A percentile compares a stretch with the other conserved stretches of the same genome.
phyloP scores from a whole-genome alignment of 495 filamentous ascomycete species.

The Talaromyces adpressus region DNA sequence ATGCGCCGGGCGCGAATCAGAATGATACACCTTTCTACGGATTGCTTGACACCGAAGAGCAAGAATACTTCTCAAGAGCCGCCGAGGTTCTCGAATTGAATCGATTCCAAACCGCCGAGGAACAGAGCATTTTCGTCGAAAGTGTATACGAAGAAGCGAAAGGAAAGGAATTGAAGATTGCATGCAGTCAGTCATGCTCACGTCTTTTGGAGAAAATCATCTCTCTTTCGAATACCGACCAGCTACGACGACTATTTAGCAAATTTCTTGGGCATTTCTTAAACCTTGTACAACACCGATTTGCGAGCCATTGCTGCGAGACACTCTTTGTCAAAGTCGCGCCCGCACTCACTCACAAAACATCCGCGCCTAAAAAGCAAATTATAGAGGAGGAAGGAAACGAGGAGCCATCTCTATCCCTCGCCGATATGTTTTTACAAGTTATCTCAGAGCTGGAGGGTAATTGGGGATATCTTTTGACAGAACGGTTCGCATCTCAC shows the following conservation, averaged over 20 bases:
- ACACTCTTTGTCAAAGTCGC: conserved; percentile 80
- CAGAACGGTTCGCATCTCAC: conserved; percentile 87
- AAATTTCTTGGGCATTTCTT: conserved; percentile 86
- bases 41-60: conserved; percentile 80
- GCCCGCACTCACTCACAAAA: conserved; percentile 60
- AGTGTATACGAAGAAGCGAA: conserved; percentile 81
- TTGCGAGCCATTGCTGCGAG: conserved; percentile 95
- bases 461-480: conserved; percentile 75
- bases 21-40: conserved; percentile 71
- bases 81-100: conserved; percentile 85
- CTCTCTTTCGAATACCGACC: conserved; percentile 64
- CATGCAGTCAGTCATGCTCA: conserved; percentile 90
- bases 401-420: conserved; percentile 42
- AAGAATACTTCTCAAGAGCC: conserved; percentile 87
- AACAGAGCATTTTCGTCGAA: conserved; percentile 69
- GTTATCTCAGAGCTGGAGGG: conserved; percentile 78
- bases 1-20: conserved; percentile 24
- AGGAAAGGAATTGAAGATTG: conserved; percentile 93
- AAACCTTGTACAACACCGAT: conserved; percentile 84
- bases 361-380: conserved; percentile 35
- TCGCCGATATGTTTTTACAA: conserved; percentile 79
- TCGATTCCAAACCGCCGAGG: conserved; percentile 71
- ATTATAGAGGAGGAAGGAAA: conserved; percentile 26
- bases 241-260: conserved; percentile 78
- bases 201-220: conserved; percentile 88